Conservation (phyloP, 2,329 filamentous ascomycete genomes). For the Rhinocladiella similis region DNA sequence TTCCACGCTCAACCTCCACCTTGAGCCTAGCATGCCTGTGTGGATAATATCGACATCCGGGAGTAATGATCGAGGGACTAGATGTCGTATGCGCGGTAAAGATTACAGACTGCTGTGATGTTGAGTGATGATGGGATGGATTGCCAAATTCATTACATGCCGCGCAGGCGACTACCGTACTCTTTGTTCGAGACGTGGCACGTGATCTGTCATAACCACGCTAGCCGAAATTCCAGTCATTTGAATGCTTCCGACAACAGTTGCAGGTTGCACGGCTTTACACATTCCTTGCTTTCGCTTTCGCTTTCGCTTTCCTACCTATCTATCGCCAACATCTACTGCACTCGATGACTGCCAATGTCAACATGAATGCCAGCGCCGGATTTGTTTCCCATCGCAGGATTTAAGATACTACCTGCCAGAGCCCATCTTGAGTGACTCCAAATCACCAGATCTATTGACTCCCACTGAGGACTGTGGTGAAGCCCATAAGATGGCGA, state of each 20-base stretch:
- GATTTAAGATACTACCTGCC: too few relatives aligned
- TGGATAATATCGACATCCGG: slow-evolving; percentile 8
- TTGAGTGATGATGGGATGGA: slow-evolving; percentile 13
- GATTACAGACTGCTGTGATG: slow-evolving; percentile 7
- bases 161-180: slow-evolving; percentile 17
- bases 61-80: slow-evolving; percentile 2
- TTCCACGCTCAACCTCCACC: slow-evolving; percentile 20
- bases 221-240: not conserved
- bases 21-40: slow-evolving; percentile 27
- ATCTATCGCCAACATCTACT: too few relatives aligned
- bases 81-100: slow-evolving; percentile 4
- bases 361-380: too few relatives aligned
- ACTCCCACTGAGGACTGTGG: too few relatives aligned
- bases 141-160: slow-evolving; percentile 7
- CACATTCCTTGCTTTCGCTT: not conserved
- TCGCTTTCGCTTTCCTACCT: not conserved
- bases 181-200: slow-evolving; percentile 4
- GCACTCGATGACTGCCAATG: too few relatives aligned
- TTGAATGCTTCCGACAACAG: not conserved
- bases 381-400: too few relatives aligned
- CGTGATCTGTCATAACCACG: slow-evolving; percentile 7
- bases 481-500: slow-evolving; percentile 66
- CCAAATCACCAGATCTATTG: too few relatives aligned
- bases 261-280: not conserved
- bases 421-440: too few relatives aligned